A percentile compares a stretch with the other conserved stretches of the same genome.
Evolutionary conservation across 2,329 filamentous ascomycete genomes (phyloP).

Genomic region (Cladosporium cucumerinum): DNA sequence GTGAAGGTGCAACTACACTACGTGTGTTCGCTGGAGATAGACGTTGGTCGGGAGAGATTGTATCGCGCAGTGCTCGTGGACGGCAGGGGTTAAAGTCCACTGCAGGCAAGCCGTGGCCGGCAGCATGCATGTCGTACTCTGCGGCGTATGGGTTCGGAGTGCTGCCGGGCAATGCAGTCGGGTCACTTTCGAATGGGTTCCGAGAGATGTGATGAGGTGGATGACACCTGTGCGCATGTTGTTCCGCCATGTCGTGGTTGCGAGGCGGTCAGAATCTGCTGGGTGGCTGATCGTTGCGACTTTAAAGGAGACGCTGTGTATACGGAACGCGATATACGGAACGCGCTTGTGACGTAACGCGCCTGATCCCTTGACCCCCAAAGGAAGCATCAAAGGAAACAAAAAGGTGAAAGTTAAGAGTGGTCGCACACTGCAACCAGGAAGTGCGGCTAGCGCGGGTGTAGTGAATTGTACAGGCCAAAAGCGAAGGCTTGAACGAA

Average conservation of each 20-base stretch:
- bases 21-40: background rate
- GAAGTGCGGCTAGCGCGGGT: background rate
- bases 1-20: background rate
- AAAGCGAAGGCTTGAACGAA: background rate
- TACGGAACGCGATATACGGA: background rate
- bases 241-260: background rate
- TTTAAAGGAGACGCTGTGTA: background rate
- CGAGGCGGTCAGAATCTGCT: background rate
- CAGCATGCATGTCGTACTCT: background rate
- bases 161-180: background rate
- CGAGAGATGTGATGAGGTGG: background rate
- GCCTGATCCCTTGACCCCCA: background rate
- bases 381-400: background rate
- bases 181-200: background rate
- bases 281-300: background rate
- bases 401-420: background rate
- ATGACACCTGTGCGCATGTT: background rate
- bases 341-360: background rate
- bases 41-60: background rate
- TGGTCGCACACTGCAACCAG: background rate
- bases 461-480: background rate
- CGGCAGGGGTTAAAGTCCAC: background rate
- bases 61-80: background rate
- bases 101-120: background rate
- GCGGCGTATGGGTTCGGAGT: background rate